Evolutionary conservation across 75 land plant genomes (phyloP).

Genomic region (Larix kaempferi): DNA sequence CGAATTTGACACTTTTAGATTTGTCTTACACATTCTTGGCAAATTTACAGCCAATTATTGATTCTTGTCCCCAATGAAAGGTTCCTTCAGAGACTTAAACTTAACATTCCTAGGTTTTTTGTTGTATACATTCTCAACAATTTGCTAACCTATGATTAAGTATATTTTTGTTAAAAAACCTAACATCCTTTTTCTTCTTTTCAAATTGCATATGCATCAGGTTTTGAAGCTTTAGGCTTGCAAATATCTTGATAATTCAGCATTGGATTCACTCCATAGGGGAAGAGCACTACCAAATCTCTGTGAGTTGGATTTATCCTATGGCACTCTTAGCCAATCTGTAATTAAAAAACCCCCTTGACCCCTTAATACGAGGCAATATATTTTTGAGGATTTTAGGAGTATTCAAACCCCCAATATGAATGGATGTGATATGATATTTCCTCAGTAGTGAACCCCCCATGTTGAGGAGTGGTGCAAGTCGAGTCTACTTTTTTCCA

Average conservation of each 20-base stretch:
- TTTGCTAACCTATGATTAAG: no score
- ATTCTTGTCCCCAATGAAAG: conserved; percentile 74
- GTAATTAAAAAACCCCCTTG: conserved; percentile 83
- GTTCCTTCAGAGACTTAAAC: conserved; percentile 21
- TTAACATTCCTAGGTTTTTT: no score
- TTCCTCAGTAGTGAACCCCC: no score
- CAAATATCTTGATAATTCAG: conserved; percentile 77
- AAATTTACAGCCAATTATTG: conserved; percentile 83
- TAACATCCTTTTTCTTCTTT: background rate
- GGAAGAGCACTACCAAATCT: conserved; percentile 76
- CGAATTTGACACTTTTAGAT: conserved; percentile 75
- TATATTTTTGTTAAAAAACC: background rate
- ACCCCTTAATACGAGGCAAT: no score
- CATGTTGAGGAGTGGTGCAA: no score
- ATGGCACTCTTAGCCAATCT: conserved; percentile 73
- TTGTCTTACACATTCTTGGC: conserved; percentile 91
- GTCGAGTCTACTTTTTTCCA: no score
- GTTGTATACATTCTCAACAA: no score
- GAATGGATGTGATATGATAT: no score
- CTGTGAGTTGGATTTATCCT: conserved; percentile 84
- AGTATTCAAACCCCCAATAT: no score
- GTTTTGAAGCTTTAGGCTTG: conserved; percentile 90
- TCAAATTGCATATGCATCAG: conserved; percentile 30
- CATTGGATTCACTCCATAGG: conserved; percentile 82
- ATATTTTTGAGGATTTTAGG: no score